Conservation (phyloP, 306 rosid genomes). For the Ammopiptanthus mongolicus region DNA sequence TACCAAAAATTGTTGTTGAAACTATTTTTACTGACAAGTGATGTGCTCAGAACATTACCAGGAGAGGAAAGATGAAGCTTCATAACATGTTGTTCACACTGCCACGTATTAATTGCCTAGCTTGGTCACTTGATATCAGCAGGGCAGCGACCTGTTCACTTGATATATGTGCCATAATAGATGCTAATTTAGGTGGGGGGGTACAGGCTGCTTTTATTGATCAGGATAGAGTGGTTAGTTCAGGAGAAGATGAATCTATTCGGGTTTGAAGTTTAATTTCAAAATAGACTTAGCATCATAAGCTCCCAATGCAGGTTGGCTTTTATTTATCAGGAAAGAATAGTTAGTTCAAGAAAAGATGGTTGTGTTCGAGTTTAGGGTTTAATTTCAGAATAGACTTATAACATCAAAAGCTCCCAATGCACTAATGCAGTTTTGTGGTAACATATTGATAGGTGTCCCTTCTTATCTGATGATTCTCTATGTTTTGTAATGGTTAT, state of each 20-base stretch:
- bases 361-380: slow-evolving; percentile 87
- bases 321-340: slow-evolving; percentile 52
- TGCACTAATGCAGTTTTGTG: slow-evolving; percentile 16
- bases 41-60: no score
- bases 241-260: no score
- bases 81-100: slow-evolving; percentile 84
- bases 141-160: slow-evolving; percentile 90
- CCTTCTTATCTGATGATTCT: neutral
- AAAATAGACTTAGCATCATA: no score
- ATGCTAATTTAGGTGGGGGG: slow-evolving; percentile 92
- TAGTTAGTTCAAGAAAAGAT: slow-evolving; percentile 95
- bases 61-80: slow-evolving; percentile 92
- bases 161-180: slow-evolving; percentile 77
- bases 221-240: no score
- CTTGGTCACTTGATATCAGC: slow-evolving; percentile 92
- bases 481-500: neutral
- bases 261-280: no score
- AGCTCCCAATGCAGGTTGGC: slow-evolving; percentile 76
- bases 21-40: neutral
- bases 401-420: slow-evolving; percentile 20
- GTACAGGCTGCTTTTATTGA: no score
- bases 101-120: slow-evolving; percentile 90
- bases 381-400: slow-evolving; percentile 35
- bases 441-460: slow-evolving; percentile 9
- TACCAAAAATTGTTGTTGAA: no score